A percentile compares a stretch with the other conserved stretches of the same genome.
Conservation (phyloP, 257 asterid species). For the Plectranthus barbatus region DNA sequence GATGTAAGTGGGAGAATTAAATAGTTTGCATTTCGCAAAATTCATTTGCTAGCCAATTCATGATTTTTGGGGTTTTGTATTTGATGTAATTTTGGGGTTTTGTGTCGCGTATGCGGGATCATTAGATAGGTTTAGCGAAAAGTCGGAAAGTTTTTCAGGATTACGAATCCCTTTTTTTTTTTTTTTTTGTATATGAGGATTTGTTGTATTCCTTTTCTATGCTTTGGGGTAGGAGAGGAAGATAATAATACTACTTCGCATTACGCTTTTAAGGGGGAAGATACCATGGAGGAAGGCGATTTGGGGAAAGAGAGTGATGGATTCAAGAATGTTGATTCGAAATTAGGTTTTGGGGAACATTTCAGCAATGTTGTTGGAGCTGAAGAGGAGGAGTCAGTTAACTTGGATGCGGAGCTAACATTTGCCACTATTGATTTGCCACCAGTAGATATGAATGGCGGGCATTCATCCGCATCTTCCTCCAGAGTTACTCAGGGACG, state of each 20-base stretch:
- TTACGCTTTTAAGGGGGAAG: background rate
- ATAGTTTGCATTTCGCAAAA: background rate
- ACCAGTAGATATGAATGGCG: too few species aligned
- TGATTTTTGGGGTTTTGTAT: conserved; percentile 17
- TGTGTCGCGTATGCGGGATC: conserved; percentile 15
- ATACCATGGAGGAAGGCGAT: conserved; percentile 29
- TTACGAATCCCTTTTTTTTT: too few species aligned
- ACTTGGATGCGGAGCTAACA: too few species aligned
- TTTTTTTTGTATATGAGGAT: conserved; percentile 67
- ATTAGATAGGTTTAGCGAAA: conserved; percentile 36
- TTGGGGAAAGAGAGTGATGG: conserved; percentile 36
- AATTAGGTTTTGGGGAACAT: conserved; percentile 25
- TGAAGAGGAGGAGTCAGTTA: conserved; percentile 15
- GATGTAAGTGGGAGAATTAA: background rate
- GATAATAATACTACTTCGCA: conserved; percentile 4
- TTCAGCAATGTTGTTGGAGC: conserved; percentile 1
- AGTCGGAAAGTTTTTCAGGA: too few species aligned
- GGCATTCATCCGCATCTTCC: conserved; percentile 42
- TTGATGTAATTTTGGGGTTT: conserved; percentile 20
- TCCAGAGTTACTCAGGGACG: conserved; percentile 26
- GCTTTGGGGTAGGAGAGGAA: conserved; percentile 63
- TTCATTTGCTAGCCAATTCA: background rate
- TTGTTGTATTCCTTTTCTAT: conserved; percentile 61
- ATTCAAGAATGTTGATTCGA: conserved; percentile 47
- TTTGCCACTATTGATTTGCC: too few species aligned